A percentile compares a stretch with the other conserved stretches of the same genome.
phyloP scores from a whole-genome alignment of 257 asterid genomes.

The Solanum pimpinellifolium region DNA sequence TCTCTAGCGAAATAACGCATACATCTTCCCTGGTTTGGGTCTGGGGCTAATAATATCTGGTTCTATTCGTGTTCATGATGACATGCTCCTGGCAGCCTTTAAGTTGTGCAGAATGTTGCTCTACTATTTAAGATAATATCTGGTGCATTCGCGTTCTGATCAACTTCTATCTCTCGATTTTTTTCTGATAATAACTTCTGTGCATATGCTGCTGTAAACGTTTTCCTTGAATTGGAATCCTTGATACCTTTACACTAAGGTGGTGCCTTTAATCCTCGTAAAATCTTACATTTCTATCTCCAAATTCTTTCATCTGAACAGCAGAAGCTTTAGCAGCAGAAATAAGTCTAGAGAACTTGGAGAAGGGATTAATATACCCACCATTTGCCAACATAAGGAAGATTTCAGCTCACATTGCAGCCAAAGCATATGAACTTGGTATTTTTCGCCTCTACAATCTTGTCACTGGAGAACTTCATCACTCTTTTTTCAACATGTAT shows the following conservation, averaged over 20 bases:
- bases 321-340: constrained; percentile 85
- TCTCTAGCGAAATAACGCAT: constrained; percentile 71
- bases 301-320: constrained; percentile 20
- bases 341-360: constrained; percentile 59
- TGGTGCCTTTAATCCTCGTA: not conserved
- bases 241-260: not conserved
- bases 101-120: constrained; percentile 14
- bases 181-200: not conserved
- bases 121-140: not conserved
- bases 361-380: constrained; percentile 73
- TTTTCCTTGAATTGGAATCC: not conserved
- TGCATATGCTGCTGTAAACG: not conserved
- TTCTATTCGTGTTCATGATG: constrained; percentile 85
- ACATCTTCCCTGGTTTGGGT: constrained; percentile 86
- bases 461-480: not conserved
- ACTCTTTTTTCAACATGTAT: not conserved
- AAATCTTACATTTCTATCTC: not conserved
- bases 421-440: constrained; percentile 88
- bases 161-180: not conserved
- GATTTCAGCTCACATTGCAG: constrained; percentile 89
- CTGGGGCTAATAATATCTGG: constrained; percentile 86
- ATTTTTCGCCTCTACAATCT: not conserved
- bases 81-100: constrained; percentile 94
- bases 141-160: not conserved
- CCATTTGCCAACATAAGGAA: constrained; percentile 71